A percentile compares a stretch with the other conserved stretches of the same genome.
Conservation (phyloP, 257 asterid genomes). For the Solanum chiquidenum region DNA sequence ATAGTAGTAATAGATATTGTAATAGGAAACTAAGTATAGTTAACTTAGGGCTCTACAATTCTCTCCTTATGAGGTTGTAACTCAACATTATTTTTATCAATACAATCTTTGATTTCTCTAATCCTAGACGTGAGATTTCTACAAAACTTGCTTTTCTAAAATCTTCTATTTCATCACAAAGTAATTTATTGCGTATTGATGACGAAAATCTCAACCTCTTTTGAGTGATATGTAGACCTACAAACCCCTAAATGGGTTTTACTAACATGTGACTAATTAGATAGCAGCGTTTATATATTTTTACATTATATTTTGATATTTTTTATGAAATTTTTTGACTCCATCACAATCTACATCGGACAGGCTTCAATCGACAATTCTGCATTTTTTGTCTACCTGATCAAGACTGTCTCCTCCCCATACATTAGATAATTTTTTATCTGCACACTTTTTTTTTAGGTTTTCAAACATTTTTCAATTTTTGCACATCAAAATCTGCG, state of each 20-base stretch:
- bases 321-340: too few species aligned
- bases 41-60: too few species aligned
- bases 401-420: not conserved
- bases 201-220: not conserved
- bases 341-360: not conserved
- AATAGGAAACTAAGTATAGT: too few species aligned
- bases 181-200: not conserved
- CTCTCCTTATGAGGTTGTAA: too few species aligned
- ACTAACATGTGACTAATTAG: not conserved
- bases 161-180: too few species aligned
- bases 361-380: not conserved
- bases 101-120: too few species aligned
- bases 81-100: too few species aligned
- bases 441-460: not conserved
- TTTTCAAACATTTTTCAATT: not conserved
- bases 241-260: not conserved
- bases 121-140: too few species aligned
- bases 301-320: too few species aligned
- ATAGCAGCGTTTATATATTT: too few species aligned
- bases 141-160: too few species aligned
- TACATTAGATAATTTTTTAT: not conserved
- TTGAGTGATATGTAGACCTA: not conserved
- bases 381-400: not conserved
- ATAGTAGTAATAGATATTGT: too few species aligned
- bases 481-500: not conserved